These are phyloP conservation scores for Cyphellophora attinorum DNA, from an alignment of 2,329 filamentous ascomycete genomes.

Conservation along the genomic window DNA sequence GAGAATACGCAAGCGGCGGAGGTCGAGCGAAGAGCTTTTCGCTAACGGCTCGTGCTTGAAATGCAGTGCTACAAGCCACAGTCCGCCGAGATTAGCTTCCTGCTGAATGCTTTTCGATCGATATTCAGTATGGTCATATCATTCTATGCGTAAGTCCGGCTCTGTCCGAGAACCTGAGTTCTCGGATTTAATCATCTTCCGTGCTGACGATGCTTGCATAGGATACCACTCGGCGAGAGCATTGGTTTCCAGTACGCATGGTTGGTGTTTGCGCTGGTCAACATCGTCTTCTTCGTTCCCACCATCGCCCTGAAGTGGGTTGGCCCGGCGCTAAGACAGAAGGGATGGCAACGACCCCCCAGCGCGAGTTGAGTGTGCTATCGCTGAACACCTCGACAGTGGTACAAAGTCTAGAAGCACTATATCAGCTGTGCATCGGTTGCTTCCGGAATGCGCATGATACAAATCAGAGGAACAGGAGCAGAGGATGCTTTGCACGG, in stretches of 20 bases:
- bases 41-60: too few species aligned
- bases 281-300: constrained; percentile 18
- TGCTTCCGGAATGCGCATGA: too few species aligned
- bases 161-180: not conserved
- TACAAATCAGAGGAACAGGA: too few species aligned
- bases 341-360: constrained; percentile 9
- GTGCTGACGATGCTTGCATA: constrained; percentile 5
- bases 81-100: constrained; percentile 24
- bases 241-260: constrained; percentile 23
- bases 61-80: constrained; percentile 26
- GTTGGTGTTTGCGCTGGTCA: constrained; percentile 21
- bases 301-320: constrained; percentile 17
- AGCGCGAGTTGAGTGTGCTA: too few species aligned
- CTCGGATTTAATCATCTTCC: not conserved
- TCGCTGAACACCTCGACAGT: too few species aligned
- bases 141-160: constrained; percentile 20
- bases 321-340: constrained; percentile 16
- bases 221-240: constrained; percentile 20
- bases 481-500: too few species aligned
- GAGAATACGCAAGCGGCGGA: too few species aligned
- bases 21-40: too few species aligned
- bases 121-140: constrained; percentile 24
- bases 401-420: too few species aligned
- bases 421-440: too few species aligned
- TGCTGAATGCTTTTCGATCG: constrained; percentile 25